Percentiles rank a stretch among this genome's conserved stretches.
Conservation (phyloP, 352 stramenopile genomes). For the Nothophytophthora sp. region DNA sequence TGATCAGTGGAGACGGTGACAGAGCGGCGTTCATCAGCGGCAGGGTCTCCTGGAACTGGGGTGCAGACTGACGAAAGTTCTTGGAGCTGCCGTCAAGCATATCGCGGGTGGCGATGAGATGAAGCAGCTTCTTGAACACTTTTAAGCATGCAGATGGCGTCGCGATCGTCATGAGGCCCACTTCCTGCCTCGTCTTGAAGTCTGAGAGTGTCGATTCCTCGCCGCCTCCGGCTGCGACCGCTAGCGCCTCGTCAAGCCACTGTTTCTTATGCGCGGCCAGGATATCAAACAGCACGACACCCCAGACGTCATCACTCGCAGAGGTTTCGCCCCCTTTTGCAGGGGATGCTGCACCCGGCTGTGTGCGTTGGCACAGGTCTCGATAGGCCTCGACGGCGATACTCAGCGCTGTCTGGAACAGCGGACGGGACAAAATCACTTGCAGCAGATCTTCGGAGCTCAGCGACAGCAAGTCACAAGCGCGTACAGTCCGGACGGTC, state of each 20-base stretch:
- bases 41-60: constrained; percentile 21
- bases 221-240: constrained; percentile 5
- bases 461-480: constrained; percentile 24
- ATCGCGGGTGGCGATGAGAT: constrained; percentile 46
- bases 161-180: constrained; percentile 27
- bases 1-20: neutral
- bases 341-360: neutral
- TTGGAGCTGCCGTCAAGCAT: constrained; percentile 10
- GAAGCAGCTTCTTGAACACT: constrained; percentile 56
- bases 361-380: constrained; percentile 28
- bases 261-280: constrained; percentile 26
- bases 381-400: constrained; percentile 55
- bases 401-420: constrained; percentile 17
- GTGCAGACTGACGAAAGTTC: constrained; percentile 5
- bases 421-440: constrained; percentile 29
- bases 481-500: constrained; percentile 30
- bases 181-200: constrained; percentile 19
- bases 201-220: constrained; percentile 11
- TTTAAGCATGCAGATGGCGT: constrained; percentile 36
- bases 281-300: constrained; percentile 34
- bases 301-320: constrained; percentile 42
- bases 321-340: constrained; percentile 9
- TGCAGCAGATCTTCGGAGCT: constrained; percentile 49
- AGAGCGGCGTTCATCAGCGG: constrained; percentile 19
- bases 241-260: constrained; percentile 37